Evolutionary conservation across 306 rosid genomes (phyloP), one percentile per base, ranked within the genome.

Genomic region (Adenanthera pavonina): DNA sequence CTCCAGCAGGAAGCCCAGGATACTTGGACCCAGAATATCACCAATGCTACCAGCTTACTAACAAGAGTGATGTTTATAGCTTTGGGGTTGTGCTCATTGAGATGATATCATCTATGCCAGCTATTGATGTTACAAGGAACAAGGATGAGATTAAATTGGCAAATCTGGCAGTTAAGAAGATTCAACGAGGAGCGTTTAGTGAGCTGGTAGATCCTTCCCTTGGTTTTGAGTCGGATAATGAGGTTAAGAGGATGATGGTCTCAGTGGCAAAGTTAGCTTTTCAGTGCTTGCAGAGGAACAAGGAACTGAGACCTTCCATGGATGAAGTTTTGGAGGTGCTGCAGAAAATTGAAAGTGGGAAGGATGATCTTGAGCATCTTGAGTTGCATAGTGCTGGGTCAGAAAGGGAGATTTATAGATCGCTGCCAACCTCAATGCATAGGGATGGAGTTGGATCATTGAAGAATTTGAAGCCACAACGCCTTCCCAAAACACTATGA

Each of bases 1-100:
- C 91, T 70, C 97, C 98, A 59, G 97, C 91, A 62, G 98, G 98
- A 40, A 89, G 91, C 6, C 98, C 92, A 1, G 95, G 97, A 1
- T 90, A 92, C 48, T 87, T 92, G 20, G 97, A 94, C 48, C 97
- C 97, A 10, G 92, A 92, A 75, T 88, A 94, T 74, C 88, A 88
- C 77, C 91, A 89, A 44, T 83, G 87, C 70, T 89, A 88, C 72
- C 88, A 87, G 82, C 92, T 94, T 48, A 89, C 97, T 0, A 74
- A 83, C 5, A 92, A 94, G 92, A 94, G 97, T 57, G 95, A 94
- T 66, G 97, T 90, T 8, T 89, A 90, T 59, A 92, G 94, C 68
- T 94, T 94, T 12, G 92, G 98, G 4, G 95, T 92, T 60, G 92
- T 89, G 52, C 91, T 94, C 1, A 48, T 88, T 2, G 97, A 94